Conservation (phyloP, 495 filamentous ascomycete species). For the Podospora conica region DNA sequence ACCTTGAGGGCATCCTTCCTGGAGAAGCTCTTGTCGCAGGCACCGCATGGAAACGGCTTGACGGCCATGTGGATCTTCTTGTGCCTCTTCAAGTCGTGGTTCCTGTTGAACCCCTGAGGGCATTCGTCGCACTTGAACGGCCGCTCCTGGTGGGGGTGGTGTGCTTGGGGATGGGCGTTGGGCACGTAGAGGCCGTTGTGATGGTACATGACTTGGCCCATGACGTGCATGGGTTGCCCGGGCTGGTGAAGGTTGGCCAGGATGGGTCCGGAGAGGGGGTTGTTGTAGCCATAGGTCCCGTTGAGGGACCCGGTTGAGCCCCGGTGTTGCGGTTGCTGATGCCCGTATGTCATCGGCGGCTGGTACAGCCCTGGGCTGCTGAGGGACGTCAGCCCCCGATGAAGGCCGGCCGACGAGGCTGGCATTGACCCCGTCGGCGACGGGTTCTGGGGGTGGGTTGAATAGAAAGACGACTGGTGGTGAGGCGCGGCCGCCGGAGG, state of each 20-base stretch:
- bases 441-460: neutral
- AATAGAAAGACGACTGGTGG: neutral
- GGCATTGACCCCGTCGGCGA: neutral
- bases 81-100: constrained; percentile 94
- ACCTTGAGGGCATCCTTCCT: constrained; percentile 98
- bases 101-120: constrained; percentile 89
- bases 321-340: neutral
- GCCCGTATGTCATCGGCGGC: constrained; percentile 11
- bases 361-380: neutral
- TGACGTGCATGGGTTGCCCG: constrained; percentile 58
- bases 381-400: neutral
- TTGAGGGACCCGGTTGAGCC: neutral
- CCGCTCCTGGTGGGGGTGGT: constrained; percentile 49
- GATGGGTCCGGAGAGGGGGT: constrained; percentile 49
- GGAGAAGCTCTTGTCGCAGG: constrained; percentile 97
- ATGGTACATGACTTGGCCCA: constrained; percentile 49
- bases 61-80: constrained; percentile 91
- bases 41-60: constrained; percentile 87
- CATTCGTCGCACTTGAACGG: constrained; percentile 95
- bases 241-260: constrained; percentile 74
- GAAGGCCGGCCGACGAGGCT: neutral
- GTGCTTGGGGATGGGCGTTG: constrained; percentile 10
- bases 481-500: neutral
- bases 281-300: neutral
- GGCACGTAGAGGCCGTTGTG: constrained; percentile 22